Evolutionary conservation across 495 filamentous ascomycete genomes (phyloP).

Genomic region (Xylaria acuta): DNA sequence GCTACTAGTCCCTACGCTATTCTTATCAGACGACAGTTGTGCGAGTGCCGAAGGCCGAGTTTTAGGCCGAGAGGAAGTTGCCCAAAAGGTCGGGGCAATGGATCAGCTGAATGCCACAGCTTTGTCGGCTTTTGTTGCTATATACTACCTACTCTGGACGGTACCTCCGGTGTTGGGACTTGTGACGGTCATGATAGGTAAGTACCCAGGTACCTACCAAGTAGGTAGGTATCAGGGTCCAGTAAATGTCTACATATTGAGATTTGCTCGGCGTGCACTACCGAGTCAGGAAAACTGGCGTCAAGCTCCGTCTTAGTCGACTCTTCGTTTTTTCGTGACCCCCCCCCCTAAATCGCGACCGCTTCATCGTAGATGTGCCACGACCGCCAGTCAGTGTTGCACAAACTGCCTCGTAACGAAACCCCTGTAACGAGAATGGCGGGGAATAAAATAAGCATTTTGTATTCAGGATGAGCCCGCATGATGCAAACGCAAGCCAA

Average conservation of each 20-base stretch:
- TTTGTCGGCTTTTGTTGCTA: not conserved
- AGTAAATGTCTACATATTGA: not conserved
- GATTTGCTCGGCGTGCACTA: not conserved
- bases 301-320: not conserved
- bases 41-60: conserved; percentile 16
- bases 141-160: not conserved
- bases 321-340: not conserved
- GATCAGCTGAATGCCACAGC: not conserved
- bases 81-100: not conserved
- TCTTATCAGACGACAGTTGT: not conserved
- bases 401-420: not conserved
- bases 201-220: not conserved
- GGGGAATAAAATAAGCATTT: conserved; percentile 22
- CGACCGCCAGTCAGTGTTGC: not conserved
- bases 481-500: conserved; percentile 23
- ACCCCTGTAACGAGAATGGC: conserved; percentile 3
- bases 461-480: conserved; percentile 14
- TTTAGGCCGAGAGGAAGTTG: not conserved
- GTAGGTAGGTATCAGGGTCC: no score
- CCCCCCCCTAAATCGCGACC: not conserved
- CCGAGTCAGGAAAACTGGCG: not conserved
- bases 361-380: not conserved
- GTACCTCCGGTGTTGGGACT: not conserved
- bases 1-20: not conserved
- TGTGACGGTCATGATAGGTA: not conserved